Conservation (phyloP, 1,284 basidiomycete species). For the Caloboletus inedulis region DNA sequence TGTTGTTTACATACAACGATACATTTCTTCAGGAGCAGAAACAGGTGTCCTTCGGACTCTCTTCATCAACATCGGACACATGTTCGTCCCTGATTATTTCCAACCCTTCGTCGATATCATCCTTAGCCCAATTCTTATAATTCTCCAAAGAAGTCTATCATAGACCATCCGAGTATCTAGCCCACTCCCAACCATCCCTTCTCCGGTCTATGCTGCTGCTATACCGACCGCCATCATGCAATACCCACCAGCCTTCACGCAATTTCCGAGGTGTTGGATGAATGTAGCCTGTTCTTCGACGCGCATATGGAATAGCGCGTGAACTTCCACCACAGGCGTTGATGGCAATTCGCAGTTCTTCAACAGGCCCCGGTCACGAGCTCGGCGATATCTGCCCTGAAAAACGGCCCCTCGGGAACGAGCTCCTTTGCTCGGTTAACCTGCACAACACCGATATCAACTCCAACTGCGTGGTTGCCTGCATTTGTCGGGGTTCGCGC, state of each 20-base stretch:
- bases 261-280: slow-evolving; percentile 20
- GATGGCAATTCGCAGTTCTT: not conserved
- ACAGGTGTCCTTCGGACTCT: slow-evolving; percentile 5
- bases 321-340: slow-evolving; percentile 7
- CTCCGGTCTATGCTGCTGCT: not conserved
- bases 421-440: slow-evolving; percentile 12
- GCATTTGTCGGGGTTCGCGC: slow-evolving; percentile 3
- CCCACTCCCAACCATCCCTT: slow-evolving; percentile 1
- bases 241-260: slow-evolving; percentile 8
- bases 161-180: slow-evolving; percentile 6
- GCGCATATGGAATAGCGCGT: slow-evolving; percentile 7
- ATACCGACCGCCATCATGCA: slow-evolving; percentile 13
- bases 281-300: slow-evolving; percentile 9
- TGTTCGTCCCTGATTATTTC: slow-evolving; percentile 14
- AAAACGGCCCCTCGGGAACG: slow-evolving; percentile 6
- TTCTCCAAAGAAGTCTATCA: slow-evolving; percentile 7
- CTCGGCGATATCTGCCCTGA: slow-evolving; percentile 6
- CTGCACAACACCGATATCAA: slow-evolving; percentile 6
- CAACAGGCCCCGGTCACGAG: not conserved
- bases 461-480: slow-evolving; percentile 9
- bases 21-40: slow-evolving; percentile 5
- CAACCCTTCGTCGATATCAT: slow-evolving; percentile 3
- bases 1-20: slow-evolving; percentile 3
- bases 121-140: slow-evolving; percentile 8
- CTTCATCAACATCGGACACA: slow-evolving; percentile 1